Percentiles rank a stretch among this genome's conserved stretches.
phyloP scores from a whole-genome alignment of 2,329 filamentous ascomycete genomes.

The Alternaria postmessia region DNA sequence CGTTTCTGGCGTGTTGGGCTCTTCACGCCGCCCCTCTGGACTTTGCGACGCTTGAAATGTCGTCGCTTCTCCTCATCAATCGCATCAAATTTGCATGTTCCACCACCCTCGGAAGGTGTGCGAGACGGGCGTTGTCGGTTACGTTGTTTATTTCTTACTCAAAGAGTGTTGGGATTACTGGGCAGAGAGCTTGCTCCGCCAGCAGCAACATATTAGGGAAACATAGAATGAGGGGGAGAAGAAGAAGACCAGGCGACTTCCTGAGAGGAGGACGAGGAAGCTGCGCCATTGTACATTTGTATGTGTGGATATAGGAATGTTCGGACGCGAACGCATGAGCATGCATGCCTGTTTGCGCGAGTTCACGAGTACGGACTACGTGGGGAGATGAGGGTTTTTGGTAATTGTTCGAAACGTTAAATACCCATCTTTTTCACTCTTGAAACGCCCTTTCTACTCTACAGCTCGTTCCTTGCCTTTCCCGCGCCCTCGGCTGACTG shows the following conservation, averaged over 20 bases:
- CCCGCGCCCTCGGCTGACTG: neutral
- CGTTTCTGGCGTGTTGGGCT: conserved; percentile 9
- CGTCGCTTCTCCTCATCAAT: neutral
- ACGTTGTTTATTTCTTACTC: neutral
- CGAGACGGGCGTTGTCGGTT: conserved; percentile 13
- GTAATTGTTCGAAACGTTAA: neutral
- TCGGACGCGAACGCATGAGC: neutral
- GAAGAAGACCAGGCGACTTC: neutral
- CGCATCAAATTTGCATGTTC: conserved; percentile 15
- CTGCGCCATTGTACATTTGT: neutral
- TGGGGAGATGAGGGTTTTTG: neutral
- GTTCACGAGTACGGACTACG: neutral
- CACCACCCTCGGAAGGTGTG: conserved; percentile 3
- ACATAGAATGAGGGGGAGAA: neutral
- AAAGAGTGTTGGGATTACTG: neutral
- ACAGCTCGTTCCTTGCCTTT: neutral
- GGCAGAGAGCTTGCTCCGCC: neutral
- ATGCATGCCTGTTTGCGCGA: neutral
- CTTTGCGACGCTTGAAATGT: neutral
- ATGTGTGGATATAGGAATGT: neutral
- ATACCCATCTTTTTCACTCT: neutral
- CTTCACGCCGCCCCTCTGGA: neutral
- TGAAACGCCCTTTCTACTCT: neutral
- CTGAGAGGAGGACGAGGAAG: neutral
- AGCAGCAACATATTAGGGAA: neutral